These are phyloP conservation scores for Colletotrichum tropicale DNA, from an alignment of 2,329 filamentous ascomycete genomes.

Conservation along the genomic window DNA sequence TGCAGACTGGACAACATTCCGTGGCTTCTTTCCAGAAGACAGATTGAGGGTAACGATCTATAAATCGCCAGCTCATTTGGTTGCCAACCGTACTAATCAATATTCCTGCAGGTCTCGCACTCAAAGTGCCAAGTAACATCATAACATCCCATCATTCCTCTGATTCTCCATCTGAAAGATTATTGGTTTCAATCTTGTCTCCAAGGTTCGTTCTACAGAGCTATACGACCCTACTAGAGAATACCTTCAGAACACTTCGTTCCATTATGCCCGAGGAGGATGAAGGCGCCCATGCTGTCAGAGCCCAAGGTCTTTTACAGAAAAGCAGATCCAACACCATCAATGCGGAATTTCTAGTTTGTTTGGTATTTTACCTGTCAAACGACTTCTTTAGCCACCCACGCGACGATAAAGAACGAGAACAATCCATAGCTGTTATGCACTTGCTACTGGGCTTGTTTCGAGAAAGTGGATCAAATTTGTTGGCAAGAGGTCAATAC, in stretches of 20 bases:
- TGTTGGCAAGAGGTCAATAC: fast-evolving
- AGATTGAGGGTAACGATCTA: background rate
- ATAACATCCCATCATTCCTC: fast-evolving
- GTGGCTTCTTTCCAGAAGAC: background rate
- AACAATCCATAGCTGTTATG: fast-evolving
- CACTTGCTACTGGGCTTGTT: fast-evolving
- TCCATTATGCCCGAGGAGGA: background rate
- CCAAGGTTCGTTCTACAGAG: background rate
- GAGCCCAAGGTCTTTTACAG: background rate
- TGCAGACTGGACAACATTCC: background rate
- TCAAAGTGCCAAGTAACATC: background rate
- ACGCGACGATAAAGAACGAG: too few relatives aligned
- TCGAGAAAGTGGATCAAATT: background rate
- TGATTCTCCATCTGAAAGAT: fast-evolving
- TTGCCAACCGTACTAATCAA: background rate
- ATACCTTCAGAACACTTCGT: fast-evolving
- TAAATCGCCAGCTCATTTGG: too few relatives aligned
- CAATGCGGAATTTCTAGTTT: fast-evolving
- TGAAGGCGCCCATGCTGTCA: background rate
- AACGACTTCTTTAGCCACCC: fast-evolving
- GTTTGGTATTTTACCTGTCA: background rate
- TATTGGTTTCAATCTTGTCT: background rate
- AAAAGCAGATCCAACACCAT: background rate
- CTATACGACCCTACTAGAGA: background rate
- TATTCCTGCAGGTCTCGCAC: fast-evolving